A percentile compares a stretch with the other conserved stretches of the same genome.
phyloP scores from a whole-genome alignment of 2,329 filamentous ascomycete genomes.

The Talaromyces amestolkiae region DNA sequence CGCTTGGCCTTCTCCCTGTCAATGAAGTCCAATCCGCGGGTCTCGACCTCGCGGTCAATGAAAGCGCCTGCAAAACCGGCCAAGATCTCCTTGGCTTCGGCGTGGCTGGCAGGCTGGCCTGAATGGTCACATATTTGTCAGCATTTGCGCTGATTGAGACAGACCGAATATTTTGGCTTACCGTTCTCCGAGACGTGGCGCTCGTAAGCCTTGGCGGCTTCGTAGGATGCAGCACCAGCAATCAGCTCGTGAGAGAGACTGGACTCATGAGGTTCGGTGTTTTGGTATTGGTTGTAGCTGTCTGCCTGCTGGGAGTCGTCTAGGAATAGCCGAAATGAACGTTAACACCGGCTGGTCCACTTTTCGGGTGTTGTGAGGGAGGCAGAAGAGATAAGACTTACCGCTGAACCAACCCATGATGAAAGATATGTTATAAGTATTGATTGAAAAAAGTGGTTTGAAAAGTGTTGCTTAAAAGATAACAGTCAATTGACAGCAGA shows the following conservation, averaged over 20 bases:
- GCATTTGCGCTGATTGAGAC: neutral
- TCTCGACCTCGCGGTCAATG: conserved; percentile 72
- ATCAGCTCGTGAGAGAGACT: conserved; percentile 71
- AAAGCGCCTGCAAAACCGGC: conserved; percentile 73
- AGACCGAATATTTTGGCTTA: conserved; percentile 25
- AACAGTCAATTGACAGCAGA: neutral
- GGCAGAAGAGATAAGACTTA: conserved; percentile 27
- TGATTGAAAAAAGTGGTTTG: neutral
- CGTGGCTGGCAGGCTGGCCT: conserved; percentile 69
- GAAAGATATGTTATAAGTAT: conserved; percentile 9
- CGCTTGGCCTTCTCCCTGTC: conserved; percentile 60
- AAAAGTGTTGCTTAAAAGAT: neutral
- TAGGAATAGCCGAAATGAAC: neutral
- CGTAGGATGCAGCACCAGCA: conserved; percentile 73
- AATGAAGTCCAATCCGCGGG: conserved; percentile 60
- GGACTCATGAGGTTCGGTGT: conserved; percentile 52
- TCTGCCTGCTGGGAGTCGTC: conserved; percentile 7
- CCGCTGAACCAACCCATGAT: conserved; percentile 28
- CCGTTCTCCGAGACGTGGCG: conserved; percentile 68
- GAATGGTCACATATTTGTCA: neutral
- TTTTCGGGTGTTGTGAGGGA: conserved; percentile 22
- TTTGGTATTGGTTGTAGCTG: conserved; percentile 26
- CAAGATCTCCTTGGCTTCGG: conserved; percentile 73
- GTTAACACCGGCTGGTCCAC: neutral
- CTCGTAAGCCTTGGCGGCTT: conserved; percentile 77